Conservation (phyloP, 805 yeast species). For the Lachancea cidri region DNA sequence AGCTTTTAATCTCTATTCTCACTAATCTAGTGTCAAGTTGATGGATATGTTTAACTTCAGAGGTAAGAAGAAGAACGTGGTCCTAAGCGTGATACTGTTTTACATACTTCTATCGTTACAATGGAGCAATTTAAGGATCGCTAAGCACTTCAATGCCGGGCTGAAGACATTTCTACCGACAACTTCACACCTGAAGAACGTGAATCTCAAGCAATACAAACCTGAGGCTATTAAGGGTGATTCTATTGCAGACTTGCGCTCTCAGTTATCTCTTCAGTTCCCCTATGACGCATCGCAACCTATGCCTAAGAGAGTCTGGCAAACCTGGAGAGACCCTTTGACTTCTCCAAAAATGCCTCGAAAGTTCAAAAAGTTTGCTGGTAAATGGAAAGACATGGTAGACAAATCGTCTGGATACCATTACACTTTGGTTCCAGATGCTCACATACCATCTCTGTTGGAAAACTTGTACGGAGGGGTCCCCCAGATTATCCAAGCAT, state of each 20-base stretch:
- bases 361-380: conserved; percentile 43
- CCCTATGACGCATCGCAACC: conserved; percentile 65
- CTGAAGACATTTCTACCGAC: conserved; percentile 20
- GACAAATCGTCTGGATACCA: conserved; percentile 36
- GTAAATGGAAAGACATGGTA: conserved; percentile 48
- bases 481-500: conserved; percentile 76
- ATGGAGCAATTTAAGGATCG: conserved; percentile 5
- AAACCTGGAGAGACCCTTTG: conserved; percentile 79
- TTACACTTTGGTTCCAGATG: conserved; percentile 72
- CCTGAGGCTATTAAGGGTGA: conserved; percentile 1
- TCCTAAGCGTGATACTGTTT: conserved; percentile 5
- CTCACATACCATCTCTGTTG: conserved; percentile 51
- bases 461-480: conserved; percentile 56
- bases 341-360: conserved; percentile 54
- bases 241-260: conserved; percentile 19
- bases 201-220: conserved; percentile 18
- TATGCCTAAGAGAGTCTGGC: conserved; percentile 85
- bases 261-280: conserved; percentile 59
- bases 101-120: conserved; percentile 8
- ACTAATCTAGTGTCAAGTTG: too few species aligned
- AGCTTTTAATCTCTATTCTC: too few species aligned
- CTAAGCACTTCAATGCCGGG: conserved; percentile 4
- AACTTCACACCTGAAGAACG: conserved; percentile 18
- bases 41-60: not conserved
- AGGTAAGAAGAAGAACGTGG: conserved; percentile 2